Conservation (phyloP, 768 basidiomycete genomes). For the Pholiota conissans region DNA sequence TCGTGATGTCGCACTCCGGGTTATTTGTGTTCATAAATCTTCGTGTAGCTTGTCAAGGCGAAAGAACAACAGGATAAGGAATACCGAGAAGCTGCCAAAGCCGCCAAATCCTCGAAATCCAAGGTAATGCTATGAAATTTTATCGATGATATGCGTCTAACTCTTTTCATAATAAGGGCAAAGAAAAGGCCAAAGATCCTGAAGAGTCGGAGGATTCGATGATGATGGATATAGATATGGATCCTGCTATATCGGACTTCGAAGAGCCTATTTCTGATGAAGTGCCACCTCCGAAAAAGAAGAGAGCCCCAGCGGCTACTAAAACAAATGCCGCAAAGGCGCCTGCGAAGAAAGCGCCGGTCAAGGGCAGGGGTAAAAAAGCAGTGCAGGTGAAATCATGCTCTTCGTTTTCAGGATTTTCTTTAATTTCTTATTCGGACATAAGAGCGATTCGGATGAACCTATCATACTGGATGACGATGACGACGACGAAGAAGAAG, state of each 20-base stretch:
- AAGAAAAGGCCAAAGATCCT: conserved; percentile 47
- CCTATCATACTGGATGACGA: conserved; percentile 57
- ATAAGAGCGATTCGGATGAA: conserved; percentile 45
- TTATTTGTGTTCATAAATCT: background rate
- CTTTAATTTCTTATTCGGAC: background rate
- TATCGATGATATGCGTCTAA: no score
- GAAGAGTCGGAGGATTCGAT: conserved; percentile 74
- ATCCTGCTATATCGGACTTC: conserved; percentile 47
- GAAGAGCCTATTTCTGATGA: conserved; percentile 46
- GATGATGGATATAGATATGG: conserved; percentile 74
- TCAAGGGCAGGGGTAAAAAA: conserved; percentile 18
- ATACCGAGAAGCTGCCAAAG: conserved; percentile 48
- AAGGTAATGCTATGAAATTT: conserved; percentile 39
- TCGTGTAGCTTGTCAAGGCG: conserved; percentile 61
- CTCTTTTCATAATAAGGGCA: no score
- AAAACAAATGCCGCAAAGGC: conserved; percentile 39
- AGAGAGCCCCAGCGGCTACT: conserved; percentile 33
- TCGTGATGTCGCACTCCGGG: conserved; percentile 18
- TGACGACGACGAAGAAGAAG: conserved; percentile 46
- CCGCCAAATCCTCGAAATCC: conserved; percentile 36
- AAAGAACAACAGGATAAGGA: conserved; percentile 69
- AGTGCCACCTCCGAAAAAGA: conserved; percentile 44
- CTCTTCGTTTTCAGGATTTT: background rate
- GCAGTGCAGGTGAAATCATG: conserved; percentile 9
- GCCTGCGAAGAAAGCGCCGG: conserved; percentile 33